phyloP scores from a whole-genome alignment of 169 alveolate genomes.

The Theileria luwenshuni region DNA sequence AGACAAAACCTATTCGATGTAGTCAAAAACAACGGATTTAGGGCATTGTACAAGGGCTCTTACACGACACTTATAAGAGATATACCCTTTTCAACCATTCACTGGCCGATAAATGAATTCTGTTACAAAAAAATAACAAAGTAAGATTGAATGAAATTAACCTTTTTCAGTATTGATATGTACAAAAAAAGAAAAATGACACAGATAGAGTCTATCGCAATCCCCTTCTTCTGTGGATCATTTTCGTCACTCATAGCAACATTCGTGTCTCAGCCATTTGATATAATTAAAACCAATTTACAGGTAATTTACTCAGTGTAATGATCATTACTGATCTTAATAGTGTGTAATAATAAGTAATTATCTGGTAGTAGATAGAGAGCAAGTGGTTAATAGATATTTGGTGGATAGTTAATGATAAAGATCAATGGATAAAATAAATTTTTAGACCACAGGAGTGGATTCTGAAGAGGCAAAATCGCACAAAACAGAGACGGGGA shows the following conservation, averaged over 20 bases:
- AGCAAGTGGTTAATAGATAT: no score
- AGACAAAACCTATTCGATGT: slow-evolving; percentile 2
- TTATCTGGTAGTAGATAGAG: no score
- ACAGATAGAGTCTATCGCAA: slow-evolving; percentile 4
- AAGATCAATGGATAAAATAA: background rate
- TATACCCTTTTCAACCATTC: slow-evolving; percentile 65
- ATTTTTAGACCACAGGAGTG: slow-evolving; percentile 7
- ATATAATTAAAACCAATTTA: slow-evolving; percentile 60
- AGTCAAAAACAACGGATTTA: slow-evolving; percentile 20
- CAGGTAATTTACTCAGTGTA: no score
- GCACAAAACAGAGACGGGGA: background rate
- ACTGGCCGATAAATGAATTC: slow-evolving; percentile 67
- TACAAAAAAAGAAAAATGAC: slow-evolving; percentile 5
- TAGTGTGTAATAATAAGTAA: no score
- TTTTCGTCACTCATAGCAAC: slow-evolving; percentile 53
- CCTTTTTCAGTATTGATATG: background rate
- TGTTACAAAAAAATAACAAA: slow-evolving; percentile 21
- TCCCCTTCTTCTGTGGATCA: slow-evolving; percentile 46
- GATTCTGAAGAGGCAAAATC: background rate
- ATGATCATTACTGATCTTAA: no score
- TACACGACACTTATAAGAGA: slow-evolving; percentile 54
- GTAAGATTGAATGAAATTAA: no score
- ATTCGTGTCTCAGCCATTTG: slow-evolving; percentile 64
- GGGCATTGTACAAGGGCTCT: slow-evolving; percentile 41
- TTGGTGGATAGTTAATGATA: no score